These are phyloP conservation scores for Fereydounia khargensis DNA, from an alignment of 1,284 basidiomycete species.

Conservation along the genomic window DNA sequence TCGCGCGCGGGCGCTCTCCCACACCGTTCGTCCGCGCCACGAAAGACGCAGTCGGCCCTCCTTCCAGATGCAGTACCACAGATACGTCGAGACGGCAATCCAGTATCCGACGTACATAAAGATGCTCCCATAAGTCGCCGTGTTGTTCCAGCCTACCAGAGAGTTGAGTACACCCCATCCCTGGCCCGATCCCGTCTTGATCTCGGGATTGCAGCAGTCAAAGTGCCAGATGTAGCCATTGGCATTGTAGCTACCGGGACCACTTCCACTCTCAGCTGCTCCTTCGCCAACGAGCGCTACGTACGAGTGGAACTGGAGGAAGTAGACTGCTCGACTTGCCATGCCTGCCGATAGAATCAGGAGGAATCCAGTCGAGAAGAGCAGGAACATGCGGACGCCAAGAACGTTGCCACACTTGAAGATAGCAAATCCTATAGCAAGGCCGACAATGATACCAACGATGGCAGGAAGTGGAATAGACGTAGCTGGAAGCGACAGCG, in stretches of 20 bases:
- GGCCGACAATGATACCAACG: conserved; percentile 40
- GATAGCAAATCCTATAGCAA: conserved; percentile 41
- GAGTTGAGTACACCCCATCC: conserved; percentile 53
- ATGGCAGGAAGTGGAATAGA: conserved; percentile 54
- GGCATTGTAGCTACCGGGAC: conserved; percentile 45
- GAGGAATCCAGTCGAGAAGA: conserved; percentile 46
- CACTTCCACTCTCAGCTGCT: conserved; percentile 44
- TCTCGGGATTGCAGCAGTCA: conserved; percentile 77
- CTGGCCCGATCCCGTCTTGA: conserved; percentile 55
- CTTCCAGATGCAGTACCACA: conserved; percentile 33
- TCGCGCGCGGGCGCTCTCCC: conserved; percentile 11
- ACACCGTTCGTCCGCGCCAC: conserved; percentile 11
- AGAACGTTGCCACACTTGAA: conserved; percentile 41
- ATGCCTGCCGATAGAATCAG: conserved; percentile 53
- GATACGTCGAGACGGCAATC: conserved; percentile 34
- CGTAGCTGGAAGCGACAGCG: conserved; percentile 47
- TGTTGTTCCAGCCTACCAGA: conserved; percentile 54
- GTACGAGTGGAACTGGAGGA: conserved; percentile 50
- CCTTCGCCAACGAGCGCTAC: conserved; percentile 43
- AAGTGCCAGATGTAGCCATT: conserved; percentile 58
- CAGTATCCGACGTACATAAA: conserved; percentile 49
- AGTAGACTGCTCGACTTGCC: conserved; percentile 45
- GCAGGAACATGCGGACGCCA: conserved; percentile 40
- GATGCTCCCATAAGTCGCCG: conserved; percentile 40
- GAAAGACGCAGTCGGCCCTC: conserved; percentile 25